Evolutionary conservation across 1,284 basidiomycete genomes (phyloP), one percentile per base, ranked within the genome.

Genomic region (Irpex sp.): DNA sequence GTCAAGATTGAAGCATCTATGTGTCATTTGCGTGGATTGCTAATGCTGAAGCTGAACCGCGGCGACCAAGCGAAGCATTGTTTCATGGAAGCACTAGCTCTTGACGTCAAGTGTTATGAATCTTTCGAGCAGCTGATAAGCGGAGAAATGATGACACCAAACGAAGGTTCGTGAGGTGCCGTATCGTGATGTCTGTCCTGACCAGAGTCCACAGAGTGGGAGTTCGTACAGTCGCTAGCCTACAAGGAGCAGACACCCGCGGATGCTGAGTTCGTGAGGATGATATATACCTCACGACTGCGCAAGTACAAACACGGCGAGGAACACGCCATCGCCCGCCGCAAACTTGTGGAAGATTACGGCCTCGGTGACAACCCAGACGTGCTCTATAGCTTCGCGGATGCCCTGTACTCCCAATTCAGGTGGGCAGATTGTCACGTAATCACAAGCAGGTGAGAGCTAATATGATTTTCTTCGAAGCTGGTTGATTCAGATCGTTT

Each of bases 91-190:
- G 96, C 97, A 0, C 82, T 99, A 13, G 85, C 91, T 0, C 81
- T 98, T 11, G 97, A 99, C 71, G 94, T 99, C 31, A 98, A 98
- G 76, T 98, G 97, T 75, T 99, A 96, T 73, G 97, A 99, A 68
- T 92, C 95, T 1, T 99, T 98, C 71, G 87, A 92, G 61, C 92
- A 96, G 66, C 84, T 99, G 5, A 82, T 98, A 19, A 90, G 89
- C 49, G 93, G 95, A 1, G 92, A 96, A 73, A 96, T 97, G 93
- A 92, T 98, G 90, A 87, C 90, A 13, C 86, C 89, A 0, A 88
- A 94, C 65, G 96, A 98, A 85, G 95, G 95, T 94, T 62, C 57
- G 79, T 19, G 62, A 13, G 3, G 1, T 31, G 31, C 13, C 8
- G 4, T 37, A 17, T 19, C n/a, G 19, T 19, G 5, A 4, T 15